Base-by-base conservation (phyloP, 1,284 basidiomycete species). In the Ceratobasidium theobromae region DNA sequence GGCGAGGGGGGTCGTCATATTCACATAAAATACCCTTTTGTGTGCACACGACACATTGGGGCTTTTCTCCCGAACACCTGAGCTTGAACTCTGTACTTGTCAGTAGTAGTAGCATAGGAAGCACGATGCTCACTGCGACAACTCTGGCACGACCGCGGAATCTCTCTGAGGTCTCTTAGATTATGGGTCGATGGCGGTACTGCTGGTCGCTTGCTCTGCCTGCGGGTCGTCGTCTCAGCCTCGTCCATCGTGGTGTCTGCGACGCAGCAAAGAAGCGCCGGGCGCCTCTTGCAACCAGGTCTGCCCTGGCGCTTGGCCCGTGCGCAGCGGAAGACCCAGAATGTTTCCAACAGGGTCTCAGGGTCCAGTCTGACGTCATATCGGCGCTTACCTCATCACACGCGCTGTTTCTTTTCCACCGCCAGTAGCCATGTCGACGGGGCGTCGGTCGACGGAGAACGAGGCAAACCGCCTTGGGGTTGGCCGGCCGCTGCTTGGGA, bases 241-340 rank as follows among this genome's bases (percentile, higher is more conserved):
- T 38, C 32, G 35, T 57, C 54, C 54, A 57, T 57, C 40, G 54
- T 57, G 21, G 54, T 43, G 6, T 23, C 51, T 21, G 30, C 16
- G n/a, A 35, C 35, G 4, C 6, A 18, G 4, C n/a, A 25, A 54
- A 57, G 16, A 57, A 32, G 16, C 54, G 54, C 54, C 28, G 54
- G 53, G 54, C 54, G 54, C 12, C 54, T 45, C 38, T 57, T 57
- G 40, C 54, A n/a, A n/a, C n/a, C n/a, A n/a, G n/a, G n/a, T 9
- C 18, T 16, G 35, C 35, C 35, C 53, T 40, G 16, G n/a, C n/a
- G n/a, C n/a, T n/a, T 54, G 53, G 53, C 23, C 53, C 35, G 53
- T 54, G 53, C 53, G 32, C 35, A 16, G 35, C 6, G 8, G 35
- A 8, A 8, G 35, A 38, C n/a, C n/a, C n/a, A n/a, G 9, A 45